Evolutionary conservation across 2,329 filamentous ascomycete species (phyloP).

Genomic region (Fusarium foetens): DNA sequence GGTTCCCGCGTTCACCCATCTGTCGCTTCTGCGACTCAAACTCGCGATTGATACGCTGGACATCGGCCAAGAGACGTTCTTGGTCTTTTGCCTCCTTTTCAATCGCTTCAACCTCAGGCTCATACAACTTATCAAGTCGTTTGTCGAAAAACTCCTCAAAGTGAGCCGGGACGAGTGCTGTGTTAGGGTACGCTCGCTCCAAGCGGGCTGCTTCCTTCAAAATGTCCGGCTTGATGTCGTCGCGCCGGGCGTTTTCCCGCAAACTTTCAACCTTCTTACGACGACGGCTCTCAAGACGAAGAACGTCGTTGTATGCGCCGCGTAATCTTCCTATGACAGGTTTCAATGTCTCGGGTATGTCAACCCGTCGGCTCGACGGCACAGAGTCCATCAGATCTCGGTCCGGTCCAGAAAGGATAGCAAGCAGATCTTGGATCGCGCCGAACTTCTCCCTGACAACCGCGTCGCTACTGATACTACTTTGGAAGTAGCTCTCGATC

Average conservation of each 20-base stretch:
- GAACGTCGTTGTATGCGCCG: constrained; percentile 84
- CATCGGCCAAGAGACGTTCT: constrained; percentile 72
- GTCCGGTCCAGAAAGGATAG: constrained; percentile 81
- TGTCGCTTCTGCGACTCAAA: constrained; percentile 78
- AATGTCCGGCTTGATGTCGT: constrained; percentile 90
- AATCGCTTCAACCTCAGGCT: constrained; percentile 77
- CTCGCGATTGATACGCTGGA: constrained; percentile 79
- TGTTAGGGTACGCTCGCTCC: constrained; percentile 86
- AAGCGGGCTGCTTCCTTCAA: constrained; percentile 84
- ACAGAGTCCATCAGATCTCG: constrained; percentile 88
- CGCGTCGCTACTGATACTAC: constrained; percentile 64
- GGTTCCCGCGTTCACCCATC: constrained; percentile 69
- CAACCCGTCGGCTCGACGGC: constrained; percentile 81
- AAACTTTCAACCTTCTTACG: constrained; percentile 82
- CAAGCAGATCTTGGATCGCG: constrained; percentile 78
- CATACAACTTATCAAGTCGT: constrained; percentile 79
- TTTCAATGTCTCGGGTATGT: constrained; percentile 83
- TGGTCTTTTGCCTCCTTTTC: constrained; percentile 80
- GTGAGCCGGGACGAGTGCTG: constrained; percentile 84
- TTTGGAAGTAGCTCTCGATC: constrained; percentile 86
- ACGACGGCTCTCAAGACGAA: constrained; percentile 82
- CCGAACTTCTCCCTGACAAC: constrained; percentile 81
- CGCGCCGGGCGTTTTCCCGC: constrained; percentile 80
- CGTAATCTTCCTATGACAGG: constrained; percentile 80
- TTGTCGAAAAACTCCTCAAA: constrained; percentile 93